Evolutionary conservation across 2,329 filamentous ascomycete species (phyloP).

Genomic region (Xylariaceae sp.): DNA sequence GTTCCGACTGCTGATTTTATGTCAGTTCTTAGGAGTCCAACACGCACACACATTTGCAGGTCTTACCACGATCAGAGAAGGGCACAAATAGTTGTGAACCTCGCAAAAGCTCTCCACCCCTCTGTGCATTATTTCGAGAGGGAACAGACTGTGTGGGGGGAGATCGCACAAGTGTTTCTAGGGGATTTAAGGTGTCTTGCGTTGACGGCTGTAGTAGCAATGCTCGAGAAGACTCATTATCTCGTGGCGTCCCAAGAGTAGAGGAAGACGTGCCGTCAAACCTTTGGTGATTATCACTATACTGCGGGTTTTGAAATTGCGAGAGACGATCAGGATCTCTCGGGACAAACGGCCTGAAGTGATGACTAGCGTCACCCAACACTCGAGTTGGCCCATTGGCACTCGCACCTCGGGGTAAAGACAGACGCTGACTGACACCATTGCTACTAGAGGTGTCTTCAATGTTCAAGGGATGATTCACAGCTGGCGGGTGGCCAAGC

Average conservation of each 20-base stretch:
- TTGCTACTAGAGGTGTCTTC: constrained; percentile 1
- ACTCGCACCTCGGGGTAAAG: constrained; percentile 18
- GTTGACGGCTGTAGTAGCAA: constrained; percentile 1
- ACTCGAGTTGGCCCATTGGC: constrained; percentile 22
- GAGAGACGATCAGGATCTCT: constrained; percentile 19
- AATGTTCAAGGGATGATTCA: constrained; percentile 1
- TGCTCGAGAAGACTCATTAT: neutral
- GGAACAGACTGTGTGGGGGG: constrained; percentile 16
- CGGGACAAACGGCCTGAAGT: constrained; percentile 25
- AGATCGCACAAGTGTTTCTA: constrained; percentile 13
- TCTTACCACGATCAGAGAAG: constrained; percentile 23
- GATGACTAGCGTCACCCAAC: constrained; percentile 31
- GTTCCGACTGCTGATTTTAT: constrained; percentile 13
- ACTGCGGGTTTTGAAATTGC: constrained; percentile 17
- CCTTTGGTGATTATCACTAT: neutral
- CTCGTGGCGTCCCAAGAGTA: neutral
- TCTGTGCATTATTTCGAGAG: constrained; percentile 14
- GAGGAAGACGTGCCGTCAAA: neutral
- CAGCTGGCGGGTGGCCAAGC: constrained; percentile 19
- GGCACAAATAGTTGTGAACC: constrained; percentile 21
- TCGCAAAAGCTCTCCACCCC: constrained; percentile 19
- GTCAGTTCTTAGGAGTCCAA: constrained; percentile 13
- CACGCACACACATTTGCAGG: neutral
- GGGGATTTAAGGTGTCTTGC: neutral
- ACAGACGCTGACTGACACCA: constrained; percentile 19